Evolutionary conservation across 345 rosid species (phyloP), one percentile per base, ranked within the genome.

Genomic region (Moricandia arvensis): DNA sequence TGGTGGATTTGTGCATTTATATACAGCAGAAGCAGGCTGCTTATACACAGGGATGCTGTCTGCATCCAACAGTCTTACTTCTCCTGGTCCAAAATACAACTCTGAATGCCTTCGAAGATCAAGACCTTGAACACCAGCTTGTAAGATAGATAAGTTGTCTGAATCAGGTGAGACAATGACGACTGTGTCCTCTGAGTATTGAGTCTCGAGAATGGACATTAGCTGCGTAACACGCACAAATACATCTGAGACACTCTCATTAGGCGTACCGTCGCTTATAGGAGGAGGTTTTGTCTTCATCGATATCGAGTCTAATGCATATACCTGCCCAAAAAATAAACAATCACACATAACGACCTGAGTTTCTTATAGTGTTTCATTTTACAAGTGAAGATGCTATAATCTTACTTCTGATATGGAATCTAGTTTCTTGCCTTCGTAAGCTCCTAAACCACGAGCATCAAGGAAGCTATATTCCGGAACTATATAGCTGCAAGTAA

Each of bases 361-460:
- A n/a, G 34, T 55, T 16, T 53, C 18, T 59, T 17, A 4, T 8
- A 35, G 9, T 0, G 51, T 9, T 12, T 58, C 66, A 37, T 54
- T 35, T 11, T 73, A 7, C 30, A 66, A 13, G 35, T 62, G 11
- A 9, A 9, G n/a, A 16, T 38, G 45, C 4, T 4, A 12, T 10
- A 18, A 60, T 62, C 77, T 73, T 91, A 91, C 98, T 82, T 91
- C 83, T 13, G 97, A 89, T 70, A 91, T 73, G 9, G 89, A 80
- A 59, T 91, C 96, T 69, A 93, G 71, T 65, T 83, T 86, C 86
- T 82, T 88, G 78, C 97, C 97, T 80, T 93, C 97, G 72, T 87
- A 93, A 64, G 97, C 93, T 79, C 98, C 98, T 82, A 93, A 77
- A 57, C 98, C 97, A 26, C 98, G 93, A 75, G 98, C 97, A 84